These are phyloP conservation scores for Solanum paucissectum DNA, from an alignment of 257 asterid genomes.

Conservation along the genomic window DNA sequence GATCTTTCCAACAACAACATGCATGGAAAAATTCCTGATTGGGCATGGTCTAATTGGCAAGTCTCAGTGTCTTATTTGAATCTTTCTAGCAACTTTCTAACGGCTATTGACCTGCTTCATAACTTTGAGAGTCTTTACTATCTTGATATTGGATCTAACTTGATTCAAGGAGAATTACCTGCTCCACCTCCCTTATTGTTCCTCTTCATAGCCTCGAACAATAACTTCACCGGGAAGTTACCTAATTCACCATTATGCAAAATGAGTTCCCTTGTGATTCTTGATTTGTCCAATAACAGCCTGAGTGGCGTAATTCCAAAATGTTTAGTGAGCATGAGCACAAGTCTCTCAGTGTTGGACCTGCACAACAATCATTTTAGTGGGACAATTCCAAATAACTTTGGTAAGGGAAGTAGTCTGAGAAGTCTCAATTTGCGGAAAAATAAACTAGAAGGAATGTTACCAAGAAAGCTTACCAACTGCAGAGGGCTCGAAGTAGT, in stretches of 20 bases:
- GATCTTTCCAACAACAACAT: conserved; percentile 2
- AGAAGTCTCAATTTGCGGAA: conserved; percentile 6
- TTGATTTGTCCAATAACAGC: not conserved
- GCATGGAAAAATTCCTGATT: not conserved
- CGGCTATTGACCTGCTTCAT: not conserved
- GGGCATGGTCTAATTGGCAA: not conserved
- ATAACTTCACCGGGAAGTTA: conserved; percentile 5
- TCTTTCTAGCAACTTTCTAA: conserved; percentile 3
- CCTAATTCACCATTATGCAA: not conserved
- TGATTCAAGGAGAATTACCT: not conserved
- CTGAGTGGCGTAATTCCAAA: not conserved
- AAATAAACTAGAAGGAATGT: conserved; percentile 14
- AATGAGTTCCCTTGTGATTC: not conserved
- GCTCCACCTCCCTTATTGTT: not conserved
- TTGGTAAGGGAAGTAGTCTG: conserved; percentile 7
- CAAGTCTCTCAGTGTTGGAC: conserved; percentile 5
- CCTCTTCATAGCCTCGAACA: conserved; percentile 2
- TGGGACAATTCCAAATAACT: conserved; percentile 3
- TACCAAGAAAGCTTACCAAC: conserved; percentile 12
- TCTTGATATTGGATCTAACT: conserved; percentile 1
- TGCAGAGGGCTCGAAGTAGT: conserved; percentile 16
- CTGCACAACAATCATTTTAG: not conserved
- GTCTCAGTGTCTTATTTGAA: not conserved
- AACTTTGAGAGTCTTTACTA: not conserved
- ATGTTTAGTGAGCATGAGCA: not conserved